A percentile compares a stretch with the other conserved stretches of the same genome.
These are phyloP conservation scores for Didymella segeticola DNA, from an alignment of 2,329 filamentous ascomycete genomes.

Conservation along the genomic window DNA sequence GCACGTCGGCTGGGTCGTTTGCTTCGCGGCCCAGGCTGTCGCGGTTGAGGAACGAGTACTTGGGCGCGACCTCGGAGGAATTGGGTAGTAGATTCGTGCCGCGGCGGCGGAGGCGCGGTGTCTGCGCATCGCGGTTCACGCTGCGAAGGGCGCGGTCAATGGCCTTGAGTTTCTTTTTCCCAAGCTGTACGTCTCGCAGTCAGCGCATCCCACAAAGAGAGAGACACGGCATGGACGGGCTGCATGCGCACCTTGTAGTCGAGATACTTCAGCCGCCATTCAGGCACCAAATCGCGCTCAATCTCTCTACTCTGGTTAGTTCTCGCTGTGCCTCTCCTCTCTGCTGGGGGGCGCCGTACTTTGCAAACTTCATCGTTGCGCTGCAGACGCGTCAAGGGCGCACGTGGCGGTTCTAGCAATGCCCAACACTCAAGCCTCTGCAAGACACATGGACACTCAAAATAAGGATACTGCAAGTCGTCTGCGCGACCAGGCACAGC, in stretches of 20 bases:
- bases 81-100: slow-evolving; percentile 43
- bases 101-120: slow-evolving; percentile 51
- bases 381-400: slow-evolving; percentile 17
- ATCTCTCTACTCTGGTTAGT: slow-evolving; percentile 65
- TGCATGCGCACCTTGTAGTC: slow-evolving; percentile 77
- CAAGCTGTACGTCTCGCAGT: slow-evolving; percentile 56
- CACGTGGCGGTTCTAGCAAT: not conserved
- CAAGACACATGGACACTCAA: not conserved
- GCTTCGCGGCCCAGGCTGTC: slow-evolving; percentile 29
- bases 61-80: slow-evolving; percentile 47
- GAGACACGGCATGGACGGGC: not conserved
- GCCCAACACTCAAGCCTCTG: not conserved
- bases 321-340: not conserved
- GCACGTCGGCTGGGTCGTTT: slow-evolving; percentile 33
- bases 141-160: slow-evolving; percentile 74
- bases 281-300: slow-evolving; percentile 86
- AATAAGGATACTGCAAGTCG: not conserved
- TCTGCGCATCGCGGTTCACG: slow-evolving; percentile 56
- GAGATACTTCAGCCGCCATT: slow-evolving; percentile 94
- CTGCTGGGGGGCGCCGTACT: slow-evolving; percentile 52
- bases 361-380: slow-evolving; percentile 65
- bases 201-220: slow-evolving; percentile 11
- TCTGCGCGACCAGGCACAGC: not conserved
- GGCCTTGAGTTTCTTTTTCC: slow-evolving; percentile 92
- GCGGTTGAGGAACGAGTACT: slow-evolving; percentile 52